Base-by-base conservation (phyloP, 1,284 basidiomycete genomes). In the Cutaneotrichosporon sp. region DNA sequence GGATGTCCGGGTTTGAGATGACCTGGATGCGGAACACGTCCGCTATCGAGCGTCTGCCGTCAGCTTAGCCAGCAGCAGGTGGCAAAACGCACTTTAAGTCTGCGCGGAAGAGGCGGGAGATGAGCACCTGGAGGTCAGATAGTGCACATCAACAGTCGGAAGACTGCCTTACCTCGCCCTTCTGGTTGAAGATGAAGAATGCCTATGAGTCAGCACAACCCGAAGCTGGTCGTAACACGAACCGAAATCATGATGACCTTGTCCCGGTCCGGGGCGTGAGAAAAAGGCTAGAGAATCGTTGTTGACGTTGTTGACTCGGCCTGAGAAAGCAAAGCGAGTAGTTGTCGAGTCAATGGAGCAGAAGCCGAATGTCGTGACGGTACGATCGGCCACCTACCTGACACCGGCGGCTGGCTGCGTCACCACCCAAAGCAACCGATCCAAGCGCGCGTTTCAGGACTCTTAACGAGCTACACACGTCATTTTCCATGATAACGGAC, bases 1-100 rank as follows among this genome's bases (percentile, higher is more conserved):
- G 87, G 40, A 97, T 92, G 81, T 98, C 91, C 73, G 91, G 91
- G 81, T 96, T 97, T 26, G 95, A 96, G 66, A 99, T 90, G 74
- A 99, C 97, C 81, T 99, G 96, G 77, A 97, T 97, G 68, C 94
- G 88, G 81, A 97, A 97, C 46, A 97, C 93, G 78, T 97, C 94
- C 40, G 93, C 91, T 70, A 97, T 96, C n/a, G 93, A 94, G 55
- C 94, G 92, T 82, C 94, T 97, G 63, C 14, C 10, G 36, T 34
- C 30, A 58, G 57, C 34, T 8, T 21, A 31, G 21, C 56, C 56
- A 3, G 31, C 4, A 32, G 22, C 16, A 31, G 18, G 22, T n/a
- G n/a, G 14, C 9, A 22, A 22, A 58, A 80, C 86, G 74, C 77
- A 95, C 94, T 96, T 96, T 82, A 97, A 87, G 81, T 97, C 94